A percentile compares a stretch with the other conserved stretches of the same genome.
Evolutionary conservation across 2,329 filamentous ascomycete species (phyloP).

Genomic region (Rachicladosporium sp.): DNA sequence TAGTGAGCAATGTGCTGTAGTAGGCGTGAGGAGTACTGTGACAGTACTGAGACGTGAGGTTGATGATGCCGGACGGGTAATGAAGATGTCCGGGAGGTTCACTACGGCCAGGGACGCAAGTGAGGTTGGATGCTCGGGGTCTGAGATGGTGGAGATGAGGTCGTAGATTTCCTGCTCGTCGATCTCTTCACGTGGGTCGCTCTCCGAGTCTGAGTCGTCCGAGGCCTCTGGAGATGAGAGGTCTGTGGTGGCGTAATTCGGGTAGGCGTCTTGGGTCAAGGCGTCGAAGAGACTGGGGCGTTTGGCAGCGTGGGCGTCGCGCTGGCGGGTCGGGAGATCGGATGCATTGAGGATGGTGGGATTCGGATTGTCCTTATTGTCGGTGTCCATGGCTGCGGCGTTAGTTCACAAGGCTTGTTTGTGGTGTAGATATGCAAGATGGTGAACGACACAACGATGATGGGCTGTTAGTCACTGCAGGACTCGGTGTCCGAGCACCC

Average conservation of each 20-base stretch:
- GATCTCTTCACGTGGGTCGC: constrained; percentile 64
- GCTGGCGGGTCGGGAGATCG: constrained; percentile 71
- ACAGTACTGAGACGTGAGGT: constrained; percentile 59
- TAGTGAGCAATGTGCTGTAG: constrained; percentile 90
- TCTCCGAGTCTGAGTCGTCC: constrained; percentile 43
- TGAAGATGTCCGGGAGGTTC: constrained; percentile 84
- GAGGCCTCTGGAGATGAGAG: constrained; percentile 19
- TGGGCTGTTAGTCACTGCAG: too few relatives aligned
- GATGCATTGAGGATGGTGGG: constrained; percentile 81
- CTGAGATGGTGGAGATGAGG: constrained; percentile 85
- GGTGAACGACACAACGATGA: too few relatives aligned
- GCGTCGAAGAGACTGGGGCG: constrained; percentile 43
- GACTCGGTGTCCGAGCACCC: too few relatives aligned
- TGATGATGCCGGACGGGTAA: constrained; percentile 53
- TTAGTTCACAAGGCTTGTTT: too few relatives aligned
- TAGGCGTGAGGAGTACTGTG: constrained; percentile 82
- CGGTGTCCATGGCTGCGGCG: constrained; percentile 23
- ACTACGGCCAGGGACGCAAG: constrained; percentile 89
- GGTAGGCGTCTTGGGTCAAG: constrained; percentile 35
- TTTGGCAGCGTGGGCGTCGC: constrained; percentile 30
- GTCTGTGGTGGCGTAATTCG: constrained; percentile 34
- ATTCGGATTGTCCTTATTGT: constrained; percentile 61
- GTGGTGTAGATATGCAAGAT: too few relatives aligned
- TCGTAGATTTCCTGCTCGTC: constrained; percentile 98
- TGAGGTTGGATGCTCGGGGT: constrained; percentile 91